These are phyloP conservation scores for Epichloe typhina DNA, from an alignment of 2,329 filamentous ascomycete genomes.

Conservation along the genomic window DNA sequence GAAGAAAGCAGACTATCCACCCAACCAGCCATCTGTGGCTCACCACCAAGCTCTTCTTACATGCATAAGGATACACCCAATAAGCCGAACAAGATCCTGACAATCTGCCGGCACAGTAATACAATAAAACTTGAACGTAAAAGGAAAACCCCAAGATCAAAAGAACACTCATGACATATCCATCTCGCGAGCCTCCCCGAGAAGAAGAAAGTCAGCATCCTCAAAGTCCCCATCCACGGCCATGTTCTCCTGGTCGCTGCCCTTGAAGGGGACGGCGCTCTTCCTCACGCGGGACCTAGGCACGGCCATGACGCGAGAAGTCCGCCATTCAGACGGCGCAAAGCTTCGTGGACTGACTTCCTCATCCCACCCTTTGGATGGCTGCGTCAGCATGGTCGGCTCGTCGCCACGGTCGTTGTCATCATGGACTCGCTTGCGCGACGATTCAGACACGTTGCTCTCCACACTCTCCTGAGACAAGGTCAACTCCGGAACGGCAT, in stretches of 20 bases:
- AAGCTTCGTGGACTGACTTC: constrained; percentile 28
- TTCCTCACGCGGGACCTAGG: constrained; percentile 24
- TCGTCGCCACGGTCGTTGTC: constrained; percentile 27
- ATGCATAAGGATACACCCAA: neutral
- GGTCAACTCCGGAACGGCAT: constrained; percentile 34
- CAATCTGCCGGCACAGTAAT: neutral
- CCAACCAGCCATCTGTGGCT: neutral
- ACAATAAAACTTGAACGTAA: neutral
- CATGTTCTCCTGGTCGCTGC: constrained; percentile 34
- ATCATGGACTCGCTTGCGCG: constrained; percentile 35
- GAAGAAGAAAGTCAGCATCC: constrained; percentile 53
- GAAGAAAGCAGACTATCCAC: neutral
- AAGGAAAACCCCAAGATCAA: neutral
- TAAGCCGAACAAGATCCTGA: neutral
- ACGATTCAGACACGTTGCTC: constrained; percentile 18
- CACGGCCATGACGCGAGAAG: constrained; percentile 34
- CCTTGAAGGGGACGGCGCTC: constrained; percentile 8
- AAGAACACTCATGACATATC: constrained; percentile 11
- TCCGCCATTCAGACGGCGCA: constrained; percentile 23
- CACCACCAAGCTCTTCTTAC: neutral
- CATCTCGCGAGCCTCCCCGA: constrained; percentile 29
- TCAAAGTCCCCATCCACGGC: constrained; percentile 45
- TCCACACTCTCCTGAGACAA: constrained; percentile 42
- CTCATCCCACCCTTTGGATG: constrained; percentile 19
- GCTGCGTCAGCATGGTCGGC: neutral